Percentiles rank a stretch among this genome's conserved stretches.
Conservation (phyloP, 2,329 filamentous ascomycete species). For the Cryphonectria carpinicola region DNA sequence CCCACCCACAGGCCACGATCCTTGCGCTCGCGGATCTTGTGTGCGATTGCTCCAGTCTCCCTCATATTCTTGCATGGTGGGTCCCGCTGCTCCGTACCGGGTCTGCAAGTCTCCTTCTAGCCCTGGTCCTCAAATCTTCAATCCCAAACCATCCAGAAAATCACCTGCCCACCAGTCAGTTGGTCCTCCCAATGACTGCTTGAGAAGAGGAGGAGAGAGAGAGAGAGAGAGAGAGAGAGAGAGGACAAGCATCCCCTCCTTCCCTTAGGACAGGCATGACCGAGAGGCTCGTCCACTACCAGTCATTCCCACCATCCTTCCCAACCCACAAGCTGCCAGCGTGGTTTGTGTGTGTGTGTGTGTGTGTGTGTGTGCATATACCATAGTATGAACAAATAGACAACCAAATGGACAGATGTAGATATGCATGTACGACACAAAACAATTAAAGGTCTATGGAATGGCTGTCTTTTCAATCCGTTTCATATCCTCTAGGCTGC, state of each 20-base stretch:
- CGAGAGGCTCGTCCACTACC: neutral
- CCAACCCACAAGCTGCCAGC: neutral
- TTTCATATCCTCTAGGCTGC: neutral
- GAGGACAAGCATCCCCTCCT: neutral
- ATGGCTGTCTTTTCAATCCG: neutral
- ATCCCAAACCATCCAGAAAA: neutral
- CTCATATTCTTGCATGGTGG: constrained; percentile 8
- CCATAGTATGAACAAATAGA: neutral
- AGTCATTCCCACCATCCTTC: neutral
- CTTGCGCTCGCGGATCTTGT: constrained; percentile 15
- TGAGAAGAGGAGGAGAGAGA: neutral
- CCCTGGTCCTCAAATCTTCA: neutral
- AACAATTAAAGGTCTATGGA: neutral
- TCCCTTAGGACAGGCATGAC: neutral
- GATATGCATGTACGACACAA: neutral
- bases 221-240: neutral
- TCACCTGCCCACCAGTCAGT: neutral
- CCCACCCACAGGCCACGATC: neutral
- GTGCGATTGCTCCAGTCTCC: constrained; percentile 2
- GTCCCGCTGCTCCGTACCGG: constrained; percentile 10
- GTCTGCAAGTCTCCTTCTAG: neutral
- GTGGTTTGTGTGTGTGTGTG: neutral
- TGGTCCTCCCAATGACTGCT: neutral
- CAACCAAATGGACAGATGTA: neutral
- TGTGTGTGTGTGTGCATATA: neutral